Base-by-base conservation (phyloP, 495 filamentous ascomycete genomes). In the Neurospora discreta region DNA sequence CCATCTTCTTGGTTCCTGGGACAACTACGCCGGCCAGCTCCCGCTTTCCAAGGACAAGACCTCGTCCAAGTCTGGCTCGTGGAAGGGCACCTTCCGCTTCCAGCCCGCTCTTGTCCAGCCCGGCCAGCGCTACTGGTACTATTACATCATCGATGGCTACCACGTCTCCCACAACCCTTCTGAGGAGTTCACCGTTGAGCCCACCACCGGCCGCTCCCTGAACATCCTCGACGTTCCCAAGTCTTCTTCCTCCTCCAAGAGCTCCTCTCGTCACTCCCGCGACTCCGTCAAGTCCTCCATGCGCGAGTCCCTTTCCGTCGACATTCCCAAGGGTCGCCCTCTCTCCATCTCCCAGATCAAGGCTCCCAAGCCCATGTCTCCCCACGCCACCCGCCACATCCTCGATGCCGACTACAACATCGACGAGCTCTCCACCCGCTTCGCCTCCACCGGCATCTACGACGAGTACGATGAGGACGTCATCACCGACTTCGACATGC, bases 121-220 rank as follows among this genome's bases (percentile, higher is more conserved):
- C 71, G 93, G 94, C 72, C 87, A 90, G 78, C 90, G 95, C 76
- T 98, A 98, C 90, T 99, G 96, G 95, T 99, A 98, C 89, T 99
- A 99, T 88, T 99, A 97, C 87, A 97, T 99, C 91, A 96, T 98
- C 84, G 95, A 99, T 79, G 95, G 95, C 73, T 98, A 98, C 89
- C 94, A 98, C 82, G 91, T 97, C 81, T 95, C 95, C 68, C 95
- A 98, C 86, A 95, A 99, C 84, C 95, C 96, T 69, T 93, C 92
- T 78, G 89, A 92, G 79, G 87, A 91, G 71, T 93, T 90, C 80
- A 97, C 93, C 82, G 90, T 91, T 78, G 95, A 99, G 86, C 94
- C 95, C 77, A 98, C 94, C 78, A 98, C 96, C 75, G 93, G 94
- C 85, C 95, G 96, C 81, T 91, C 91, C 81, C 88, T 99, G 71